phyloP scores from a whole-genome alignment of 2,329 filamentous ascomycete genomes.

The Periconia sp. region DNA sequence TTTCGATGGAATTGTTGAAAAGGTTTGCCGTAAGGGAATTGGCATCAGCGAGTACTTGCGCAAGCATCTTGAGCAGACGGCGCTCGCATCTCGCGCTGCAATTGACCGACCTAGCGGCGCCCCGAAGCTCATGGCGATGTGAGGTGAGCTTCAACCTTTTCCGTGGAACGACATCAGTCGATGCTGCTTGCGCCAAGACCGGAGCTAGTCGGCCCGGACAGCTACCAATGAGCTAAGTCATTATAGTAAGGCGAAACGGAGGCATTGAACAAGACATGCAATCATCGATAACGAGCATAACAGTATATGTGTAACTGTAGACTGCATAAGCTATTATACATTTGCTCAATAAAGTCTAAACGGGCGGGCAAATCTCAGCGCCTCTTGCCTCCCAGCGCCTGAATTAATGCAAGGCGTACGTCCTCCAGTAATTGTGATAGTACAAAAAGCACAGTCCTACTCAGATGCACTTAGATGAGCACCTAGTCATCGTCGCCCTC shows the following conservation, averaged over 20 bases:
- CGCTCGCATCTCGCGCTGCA: conserved; percentile 32
- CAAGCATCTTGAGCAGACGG: conserved; percentile 44
- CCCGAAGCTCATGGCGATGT: conserved; percentile 47
- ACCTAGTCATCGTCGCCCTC: conserved; percentile 44
- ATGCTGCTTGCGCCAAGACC: conserved; percentile 7
- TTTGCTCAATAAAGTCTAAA: conserved; percentile 8
- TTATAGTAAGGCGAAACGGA: too few species aligned
- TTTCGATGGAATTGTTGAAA: conserved; percentile 33
- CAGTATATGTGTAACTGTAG: background rate
- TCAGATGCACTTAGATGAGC: conserved; percentile 6
- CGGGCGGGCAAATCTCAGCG: background rate
- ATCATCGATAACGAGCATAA: background rate
- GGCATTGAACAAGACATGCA: too few species aligned
- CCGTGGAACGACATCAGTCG: background rate
- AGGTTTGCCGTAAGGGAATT: conserved; percentile 28
- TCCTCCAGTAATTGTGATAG: conserved; percentile 26
- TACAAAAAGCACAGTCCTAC: conserved; percentile 27
- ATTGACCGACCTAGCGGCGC: conserved; percentile 37
- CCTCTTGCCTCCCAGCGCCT: conserved; percentile 18
- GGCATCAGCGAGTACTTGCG: conserved; percentile 30
- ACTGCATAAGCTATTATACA: conserved; percentile 4
- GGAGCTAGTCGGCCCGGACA: background rate
- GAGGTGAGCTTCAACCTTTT: conserved; percentile 15
- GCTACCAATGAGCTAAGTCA: too few species aligned
- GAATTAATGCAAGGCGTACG: conserved; percentile 25